Base-by-base conservation (phyloP, 192 early-diverging fungal species). In the Linnemannia zychae region DNA sequence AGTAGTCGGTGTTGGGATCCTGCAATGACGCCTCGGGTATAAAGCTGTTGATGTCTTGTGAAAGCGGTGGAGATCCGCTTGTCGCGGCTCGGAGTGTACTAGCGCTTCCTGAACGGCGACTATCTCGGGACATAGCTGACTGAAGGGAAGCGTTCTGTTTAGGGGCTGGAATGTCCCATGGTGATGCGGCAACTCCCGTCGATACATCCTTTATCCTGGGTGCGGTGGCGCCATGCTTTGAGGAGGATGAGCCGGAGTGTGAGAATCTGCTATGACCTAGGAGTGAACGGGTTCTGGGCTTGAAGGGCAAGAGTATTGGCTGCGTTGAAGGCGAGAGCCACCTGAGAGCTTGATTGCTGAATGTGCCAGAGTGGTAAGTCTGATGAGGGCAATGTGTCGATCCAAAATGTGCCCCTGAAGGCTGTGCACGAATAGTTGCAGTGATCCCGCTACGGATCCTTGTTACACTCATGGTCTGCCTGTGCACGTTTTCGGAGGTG, bases 1-100 rank as follows among this genome's bases (percentile, higher is more conserved):
- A 85, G 24, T 85, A 79, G n/a, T 79, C 70, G n/a, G 31, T 38
- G 53, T 48, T 38, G 6, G 83, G 60, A 22, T 78, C 73, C 20
- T 38, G 18, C 2, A 48, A 31, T 3, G 72, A 50, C 36, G 31
- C 15, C 22, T 66, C 71, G 22, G 81, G 71, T 22, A 82, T 72
- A 74, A 77, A 38, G 24, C 38, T 69, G 37, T 22, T 69, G 38
- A 5, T 38, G 24, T 63, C 57, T 3, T 63, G 24, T 31, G 28
- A 15, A 0, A 9, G 40, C 40, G 40, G 9, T 44, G 40, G n/a
- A 15, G 57, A 11, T 63, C 2, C 28, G 31, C 70, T 24, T 31
- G 28, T 24, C 3, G 40, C 28, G 18, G 60, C n/a, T 20, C 40
- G 7, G 15, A 47, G 71, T 17, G 13, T 3, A 72, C 44, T 4